Evolutionary conservation across 2,329 filamentous ascomycete species (phyloP), one percentile per base, ranked within the genome.

Genomic region (Alternaria metachromatica): DNA sequence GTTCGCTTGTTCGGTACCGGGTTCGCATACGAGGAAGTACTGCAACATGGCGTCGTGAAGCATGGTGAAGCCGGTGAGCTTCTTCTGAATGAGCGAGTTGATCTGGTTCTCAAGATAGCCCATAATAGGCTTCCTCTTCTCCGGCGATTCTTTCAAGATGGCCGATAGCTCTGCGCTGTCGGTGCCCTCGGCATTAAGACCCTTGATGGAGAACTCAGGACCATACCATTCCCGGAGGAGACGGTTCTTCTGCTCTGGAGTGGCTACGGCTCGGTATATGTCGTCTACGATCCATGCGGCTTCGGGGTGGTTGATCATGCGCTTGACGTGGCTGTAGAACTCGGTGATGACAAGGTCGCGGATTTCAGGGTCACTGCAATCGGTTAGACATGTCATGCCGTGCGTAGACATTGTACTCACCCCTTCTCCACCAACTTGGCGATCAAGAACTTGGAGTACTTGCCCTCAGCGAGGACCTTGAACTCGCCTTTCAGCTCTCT

Each of bases 211-310:
- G 77, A 97, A 99, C 77, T 98, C 96, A 1, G 95, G 87, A 2
- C 96, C 96, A 79, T 97, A 99, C 94, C 96, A 99, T 81, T 99
- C 96, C 57, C 94, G 87, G 63, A 99, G 85, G 64, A 99, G 86
- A 51, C 88, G 88, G 33, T 91, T 90, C 82, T 95, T 97, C 78
- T 99, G 96, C 72, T 92, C 87, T 75, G 90, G 89, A 21, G 92
- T 96, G 10, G 95, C 94, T 61, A 95, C 90, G 51, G 91, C 91
- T 65, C 96, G 89, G 84, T 98, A 99, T 70, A 97, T 92, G 80
- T 99, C 96, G 80, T 99, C 96, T 45, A 99, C 84, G 72, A 99
- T 98, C 94, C 96, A 99, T 44, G 93, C 94, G 30, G 93, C 96
- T 81, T 99, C 96, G 1, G 95, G 89, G 81, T 99, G 96, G 80